Evolutionary conservation across 2,329 filamentous ascomycete genomes (phyloP), one percentile per base, ranked within the genome.

Genomic region (Fusarium sacchari): DNA sequence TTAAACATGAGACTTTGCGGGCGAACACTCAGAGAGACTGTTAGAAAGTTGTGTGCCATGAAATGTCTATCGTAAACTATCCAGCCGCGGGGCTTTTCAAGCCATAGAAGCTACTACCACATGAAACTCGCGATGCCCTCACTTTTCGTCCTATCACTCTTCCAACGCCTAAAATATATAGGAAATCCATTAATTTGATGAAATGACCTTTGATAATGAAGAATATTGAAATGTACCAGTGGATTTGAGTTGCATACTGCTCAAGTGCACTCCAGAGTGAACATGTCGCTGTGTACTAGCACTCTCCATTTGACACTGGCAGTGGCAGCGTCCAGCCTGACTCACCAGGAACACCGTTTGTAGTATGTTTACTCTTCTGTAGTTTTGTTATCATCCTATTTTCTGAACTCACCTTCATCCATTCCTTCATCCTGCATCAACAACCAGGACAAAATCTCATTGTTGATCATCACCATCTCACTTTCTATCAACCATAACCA

Each of bases 381-480:
- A 11, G 14, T 8, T 26, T 17, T 2, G 6, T 24, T 20, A 6
- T 10, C 1, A 26, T 18, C 2, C 1, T 55, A 5, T 8, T 10
- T 11, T 32, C 5, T 24, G 11, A 17, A 40, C 0, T 3, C 17
- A 6, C 18, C 24, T 43, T 62, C 14, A 10, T 28, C 28, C 3
- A 6, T 20, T 15, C 34, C 36, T 14, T 43, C 37, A 56, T 34
- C 6, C 28, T 43, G 5, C 44, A 44, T n/a, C 37, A 56, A 13
- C 20, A 8, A 4, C 8, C 20, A 40, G 17, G 15, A 28, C 9
- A 22, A 17, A 11, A 26, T 22, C 20, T 11, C 17, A 26, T 55
- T 28, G 47, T 63, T 49, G 32, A 24, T 32, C n/a, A 49, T 62
- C 26, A 49, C n/a, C n/a, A 55, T 36, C 24, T 55, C 52, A 56